phyloP scores from a whole-genome alignment of 805 yeast genomes.

The Cyberlindnera samutprakarnensis region DNA sequence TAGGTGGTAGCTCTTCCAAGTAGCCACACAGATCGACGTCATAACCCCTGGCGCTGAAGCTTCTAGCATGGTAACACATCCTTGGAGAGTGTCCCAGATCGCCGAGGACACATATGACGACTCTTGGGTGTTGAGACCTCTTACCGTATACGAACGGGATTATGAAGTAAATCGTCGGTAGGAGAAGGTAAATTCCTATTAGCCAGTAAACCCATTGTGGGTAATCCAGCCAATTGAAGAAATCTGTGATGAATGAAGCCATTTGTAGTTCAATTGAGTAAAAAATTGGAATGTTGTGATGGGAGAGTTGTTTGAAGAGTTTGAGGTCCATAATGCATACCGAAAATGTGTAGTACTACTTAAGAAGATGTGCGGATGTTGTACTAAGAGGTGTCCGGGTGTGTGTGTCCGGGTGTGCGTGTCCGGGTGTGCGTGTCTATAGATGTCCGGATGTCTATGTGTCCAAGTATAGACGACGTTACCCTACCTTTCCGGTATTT shows the following conservation, averaged over 20 bases:
- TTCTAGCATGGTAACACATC: conserved; percentile 82
- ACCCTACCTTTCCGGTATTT: too few relatives aligned
- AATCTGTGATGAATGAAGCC: background rate
- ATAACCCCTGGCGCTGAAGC: conserved; percentile 62
- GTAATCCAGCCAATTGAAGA: conserved; percentile 19
- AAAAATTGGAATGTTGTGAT: conserved; percentile 1
- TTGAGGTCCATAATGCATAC: too few relatives aligned
- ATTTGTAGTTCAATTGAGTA: background rate
- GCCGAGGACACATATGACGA: conserved; percentile 79
- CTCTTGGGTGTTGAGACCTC: conserved; percentile 38
- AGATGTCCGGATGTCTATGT: too few relatives aligned
- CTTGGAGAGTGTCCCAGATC: conserved; percentile 95
- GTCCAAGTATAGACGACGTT: too few relatives aligned
- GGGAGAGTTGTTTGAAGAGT: too few relatives aligned
- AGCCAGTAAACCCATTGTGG: conserved; percentile 37
- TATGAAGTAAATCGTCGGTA: conserved; percentile 28
- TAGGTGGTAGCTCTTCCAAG: conserved; percentile 47
- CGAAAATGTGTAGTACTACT: too few relatives aligned
- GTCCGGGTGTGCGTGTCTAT: too few relatives aligned
- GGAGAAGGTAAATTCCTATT: conserved; percentile 35
- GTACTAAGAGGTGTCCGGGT: too few relatives aligned
- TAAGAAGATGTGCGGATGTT: too few relatives aligned
- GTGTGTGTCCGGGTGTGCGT: too few relatives aligned
- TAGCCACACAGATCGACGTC: conserved; percentile 85
- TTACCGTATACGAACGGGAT: conserved; percentile 30